phyloP scores from a whole-genome alignment of 1,284 basidiomycete genomes.

The Malassezia sp. region DNA sequence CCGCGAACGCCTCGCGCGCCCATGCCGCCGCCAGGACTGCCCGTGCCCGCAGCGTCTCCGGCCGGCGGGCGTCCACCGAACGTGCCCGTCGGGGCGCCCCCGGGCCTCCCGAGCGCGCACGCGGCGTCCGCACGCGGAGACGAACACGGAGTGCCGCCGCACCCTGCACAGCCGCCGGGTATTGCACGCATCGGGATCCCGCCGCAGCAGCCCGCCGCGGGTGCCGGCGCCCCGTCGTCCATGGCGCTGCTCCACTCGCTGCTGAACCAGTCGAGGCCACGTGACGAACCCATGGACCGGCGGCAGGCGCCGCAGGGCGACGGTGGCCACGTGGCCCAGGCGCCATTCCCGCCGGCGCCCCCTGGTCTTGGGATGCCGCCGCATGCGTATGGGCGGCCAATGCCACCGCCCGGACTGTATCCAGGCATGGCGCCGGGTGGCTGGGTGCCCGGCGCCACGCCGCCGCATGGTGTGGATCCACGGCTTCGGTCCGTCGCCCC shows the following conservation, averaged over 20 bases:
- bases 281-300: background rate
- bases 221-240: background rate
- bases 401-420: background rate
- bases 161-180: background rate
- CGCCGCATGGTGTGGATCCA: conserved; percentile 1
- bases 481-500: background rate
- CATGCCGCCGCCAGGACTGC: too few species aligned
- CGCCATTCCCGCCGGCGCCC: background rate
- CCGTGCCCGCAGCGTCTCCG: too few species aligned
- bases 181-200: background rate
- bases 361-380: background rate
- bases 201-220: background rate
- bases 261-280: background rate
- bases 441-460: background rate
- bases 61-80: background rate
- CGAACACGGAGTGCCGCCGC: background rate
- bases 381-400: background rate
- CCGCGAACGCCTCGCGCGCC: too few species aligned
- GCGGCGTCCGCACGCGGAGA: too few species aligned
- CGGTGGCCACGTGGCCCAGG: too few species aligned
- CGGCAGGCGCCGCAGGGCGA: background rate
- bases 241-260: background rate
- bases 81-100: background rate
- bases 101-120: background rate
- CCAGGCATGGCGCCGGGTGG: background rate